phyloP scores from a whole-genome alignment of 2,329 filamentous ascomycete species.

The Trematosphaeria pertusa region DNA sequence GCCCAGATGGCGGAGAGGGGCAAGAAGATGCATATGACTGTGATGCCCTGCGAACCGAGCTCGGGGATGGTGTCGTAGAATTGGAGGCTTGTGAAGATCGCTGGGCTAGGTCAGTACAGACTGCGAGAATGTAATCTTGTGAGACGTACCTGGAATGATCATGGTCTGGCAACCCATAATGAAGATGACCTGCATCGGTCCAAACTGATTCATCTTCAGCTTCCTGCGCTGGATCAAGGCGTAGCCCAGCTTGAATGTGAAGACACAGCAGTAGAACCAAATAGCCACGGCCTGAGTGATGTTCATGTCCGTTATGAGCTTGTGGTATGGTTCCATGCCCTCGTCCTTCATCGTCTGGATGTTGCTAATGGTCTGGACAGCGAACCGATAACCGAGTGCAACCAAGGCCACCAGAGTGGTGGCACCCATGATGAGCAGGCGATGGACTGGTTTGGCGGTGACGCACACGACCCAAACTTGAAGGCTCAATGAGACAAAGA shows the following conservation, averaged over 20 bases:
- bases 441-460: conserved; percentile 53
- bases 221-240: conserved; percentile 63
- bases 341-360: conserved; percentile 45
- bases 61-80: conserved; percentile 60
- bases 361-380: conserved; percentile 58
- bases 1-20: conserved; percentile 74
- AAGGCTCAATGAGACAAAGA: conserved; percentile 66
- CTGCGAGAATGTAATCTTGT: no score
- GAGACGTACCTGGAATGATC: conserved; percentile 63
- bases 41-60: conserved; percentile 62
- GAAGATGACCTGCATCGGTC: conserved; percentile 71
- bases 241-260: conserved; percentile 66
- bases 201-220: conserved; percentile 66
- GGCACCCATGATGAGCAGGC: conserved; percentile 53
- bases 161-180: conserved; percentile 73
- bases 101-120: conserved; percentile 51
- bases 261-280: conserved; percentile 68
- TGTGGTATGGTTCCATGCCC: conserved; percentile 29
- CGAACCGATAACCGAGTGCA: conserved; percentile 62
- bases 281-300: conserved; percentile 64
- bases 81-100: conserved; percentile 66
- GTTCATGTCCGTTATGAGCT: conserved; percentile 48
- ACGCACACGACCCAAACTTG: conserved; percentile 70
- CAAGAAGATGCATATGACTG: conserved; percentile 67
- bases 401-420: conserved; percentile 59